Conservation (phyloP, 768 basidiomycete species). For the Daedaleopsis sinensis region DNA sequence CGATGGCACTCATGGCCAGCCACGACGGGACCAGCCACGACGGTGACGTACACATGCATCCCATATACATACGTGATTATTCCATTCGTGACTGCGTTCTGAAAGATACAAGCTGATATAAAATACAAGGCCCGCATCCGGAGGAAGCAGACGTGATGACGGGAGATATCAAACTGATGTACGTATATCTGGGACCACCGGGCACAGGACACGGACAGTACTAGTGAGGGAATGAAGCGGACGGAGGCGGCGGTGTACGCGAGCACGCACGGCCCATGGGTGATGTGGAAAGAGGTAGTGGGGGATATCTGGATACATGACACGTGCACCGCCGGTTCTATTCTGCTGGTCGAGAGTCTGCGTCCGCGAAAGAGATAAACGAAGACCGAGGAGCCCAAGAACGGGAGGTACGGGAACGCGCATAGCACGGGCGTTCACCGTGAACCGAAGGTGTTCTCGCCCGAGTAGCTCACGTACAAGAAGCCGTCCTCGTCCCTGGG, state of each 20-base stretch:
- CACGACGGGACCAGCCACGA: too few relatives aligned
- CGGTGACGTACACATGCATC: background rate
- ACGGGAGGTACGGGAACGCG: background rate
- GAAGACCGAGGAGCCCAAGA: conserved; percentile 1
- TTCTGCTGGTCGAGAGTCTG: conserved; percentile 16
- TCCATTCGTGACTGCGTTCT: conserved; percentile 18
- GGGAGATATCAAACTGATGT: conserved; percentile 13
- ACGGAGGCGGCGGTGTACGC: conserved; percentile 8
- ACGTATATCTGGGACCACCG: conserved; percentile 11
- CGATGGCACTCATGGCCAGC: too few relatives aligned
- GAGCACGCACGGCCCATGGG: background rate
- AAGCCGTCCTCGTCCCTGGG: conserved; percentile 98
- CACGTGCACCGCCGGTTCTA: conserved; percentile 19
- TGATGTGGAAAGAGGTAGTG: background rate
- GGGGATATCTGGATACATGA: conserved; percentile 6
- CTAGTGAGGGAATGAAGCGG: conserved; percentile 3
- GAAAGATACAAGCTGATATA: conserved; percentile 23
- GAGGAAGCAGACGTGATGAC: conserved; percentile 20
- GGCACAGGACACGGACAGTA: background rate
- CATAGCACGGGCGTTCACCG: conserved; percentile 19
- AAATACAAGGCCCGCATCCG: conserved; percentile 19
- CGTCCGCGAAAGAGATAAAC: conserved; percentile 12
- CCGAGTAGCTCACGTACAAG: conserved; percentile 97
- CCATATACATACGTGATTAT: conserved; percentile 19
- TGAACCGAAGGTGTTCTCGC: conserved; percentile 92